phyloP scores from a whole-genome alignment of 768 basidiomycete species.

The Leccinum truebloodii region DNA sequence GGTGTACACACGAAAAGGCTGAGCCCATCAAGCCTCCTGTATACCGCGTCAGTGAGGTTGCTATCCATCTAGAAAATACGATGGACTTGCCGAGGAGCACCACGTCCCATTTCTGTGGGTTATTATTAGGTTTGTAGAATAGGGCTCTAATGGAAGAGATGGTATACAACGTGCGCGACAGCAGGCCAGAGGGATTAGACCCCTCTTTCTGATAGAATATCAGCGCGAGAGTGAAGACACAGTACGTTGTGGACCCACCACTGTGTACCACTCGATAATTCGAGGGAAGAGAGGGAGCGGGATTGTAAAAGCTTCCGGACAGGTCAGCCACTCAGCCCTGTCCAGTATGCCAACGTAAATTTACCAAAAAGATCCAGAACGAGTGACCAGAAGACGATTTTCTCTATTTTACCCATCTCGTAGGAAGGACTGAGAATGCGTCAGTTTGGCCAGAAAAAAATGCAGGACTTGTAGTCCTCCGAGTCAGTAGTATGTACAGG shows the following conservation, averaged over 20 bases:
- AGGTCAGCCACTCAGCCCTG: constrained; percentile 12
- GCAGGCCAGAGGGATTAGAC: constrained; percentile 66
- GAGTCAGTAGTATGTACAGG: neutral
- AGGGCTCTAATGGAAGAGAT: constrained; percentile 68
- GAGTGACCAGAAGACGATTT: constrained; percentile 85
- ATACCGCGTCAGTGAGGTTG: constrained; percentile 10
- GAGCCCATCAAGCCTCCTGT: constrained; percentile 90
- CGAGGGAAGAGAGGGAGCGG: constrained; percentile 97
- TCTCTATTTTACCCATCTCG: constrained; percentile 68
- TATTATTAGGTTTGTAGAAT: constrained; percentile 58
- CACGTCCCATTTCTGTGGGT: constrained; percentile 87
- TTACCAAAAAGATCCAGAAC: constrained; percentile 82
- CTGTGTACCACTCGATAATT: constrained; percentile 90
- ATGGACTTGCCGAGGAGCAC: constrained; percentile 77
- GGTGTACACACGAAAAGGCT: constrained; percentile 74
- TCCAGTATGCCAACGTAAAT: constrained; percentile 17
- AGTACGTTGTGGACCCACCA: constrained; percentile 42
- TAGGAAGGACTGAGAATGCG: neutral
- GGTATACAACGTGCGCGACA: constrained; percentile 66
- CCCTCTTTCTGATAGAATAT: constrained; percentile 59
- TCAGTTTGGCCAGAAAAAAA: neutral
- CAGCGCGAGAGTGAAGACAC: neutral
- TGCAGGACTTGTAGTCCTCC: neutral
- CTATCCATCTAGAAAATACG: too few relatives aligned
- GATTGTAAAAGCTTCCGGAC: constrained; percentile 77